Evolutionary conservation across 345 rosid species (phyloP).

Genomic region (Murraya paniculata): DNA sequence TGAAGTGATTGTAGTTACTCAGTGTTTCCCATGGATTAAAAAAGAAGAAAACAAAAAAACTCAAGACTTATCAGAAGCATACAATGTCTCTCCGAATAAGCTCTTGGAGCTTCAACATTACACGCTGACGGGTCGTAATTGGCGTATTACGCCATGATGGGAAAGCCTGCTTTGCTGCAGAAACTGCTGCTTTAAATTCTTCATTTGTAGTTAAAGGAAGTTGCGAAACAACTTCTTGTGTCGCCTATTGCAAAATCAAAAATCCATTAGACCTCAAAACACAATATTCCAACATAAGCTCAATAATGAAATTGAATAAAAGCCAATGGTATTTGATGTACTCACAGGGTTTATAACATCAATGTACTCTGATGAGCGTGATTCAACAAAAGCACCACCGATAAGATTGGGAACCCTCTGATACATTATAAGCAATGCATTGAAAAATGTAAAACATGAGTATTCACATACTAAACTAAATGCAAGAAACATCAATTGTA

Average conservation of each 20-base stretch:
- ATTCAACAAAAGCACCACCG: slow-evolving; percentile 76
- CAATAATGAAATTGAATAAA: neutral
- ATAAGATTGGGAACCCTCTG: slow-evolving; percentile 93
- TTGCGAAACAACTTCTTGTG: slow-evolving; percentile 85
- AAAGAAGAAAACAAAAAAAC: slow-evolving; percentile 2
- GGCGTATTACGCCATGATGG: slow-evolving; percentile 89
- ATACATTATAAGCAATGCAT: slow-evolving; percentile 2
- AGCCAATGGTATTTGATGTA: slow-evolving; percentile 1
- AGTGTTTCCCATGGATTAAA: slow-evolving; percentile 5
- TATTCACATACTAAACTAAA: neutral
- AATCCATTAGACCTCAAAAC: slow-evolving; percentile 2
- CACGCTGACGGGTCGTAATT: slow-evolving; percentile 77
- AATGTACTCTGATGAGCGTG: slow-evolving; percentile 53
- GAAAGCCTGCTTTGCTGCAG: slow-evolving; percentile 85
- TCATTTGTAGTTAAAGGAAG: slow-evolving; percentile 86
- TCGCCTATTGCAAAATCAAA: slow-evolving; percentile 51
- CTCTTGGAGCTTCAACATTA: slow-evolving; percentile 91
- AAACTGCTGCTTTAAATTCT: slow-evolving; percentile 88
- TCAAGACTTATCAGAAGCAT: slow-evolving; percentile 14
- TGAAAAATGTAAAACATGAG: neutral
- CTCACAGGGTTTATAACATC: slow-evolving; percentile 93
- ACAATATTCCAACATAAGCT: neutral
- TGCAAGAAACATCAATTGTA: neutral
- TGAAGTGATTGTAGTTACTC: neutral
- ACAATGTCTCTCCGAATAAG: slow-evolving; percentile 89